Conservation (phyloP, 2,329 filamentous ascomycete species). For the Fusarium acutatum region DNA sequence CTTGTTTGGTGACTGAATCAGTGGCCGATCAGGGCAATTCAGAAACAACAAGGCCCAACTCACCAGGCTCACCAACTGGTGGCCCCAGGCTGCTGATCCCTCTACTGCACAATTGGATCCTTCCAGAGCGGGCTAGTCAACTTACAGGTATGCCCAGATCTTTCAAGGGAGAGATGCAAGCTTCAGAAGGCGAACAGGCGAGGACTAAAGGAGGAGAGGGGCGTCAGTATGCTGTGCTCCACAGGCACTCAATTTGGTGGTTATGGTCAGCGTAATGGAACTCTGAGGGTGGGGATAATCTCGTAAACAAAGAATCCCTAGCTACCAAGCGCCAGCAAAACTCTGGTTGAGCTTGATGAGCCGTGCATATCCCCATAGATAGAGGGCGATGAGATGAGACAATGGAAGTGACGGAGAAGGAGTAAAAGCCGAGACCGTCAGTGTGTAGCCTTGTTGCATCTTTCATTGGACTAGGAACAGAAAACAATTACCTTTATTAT, state of each 20-base stretch:
- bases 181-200: background rate
- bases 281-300: constrained; percentile 28
- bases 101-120: constrained; percentile 1
- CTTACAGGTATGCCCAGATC: constrained; percentile 11
- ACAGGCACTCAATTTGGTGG: constrained; percentile 18
- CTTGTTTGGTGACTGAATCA: constrained; percentile 39
- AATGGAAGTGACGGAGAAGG: constrained; percentile 12
- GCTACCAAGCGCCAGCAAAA: constrained; percentile 5
- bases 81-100: constrained; percentile 22
- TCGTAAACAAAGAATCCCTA: constrained; percentile 15
- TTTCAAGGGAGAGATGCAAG: constrained; percentile 20
- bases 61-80: constrained; percentile 9
- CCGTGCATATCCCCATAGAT: background rate
- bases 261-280: constrained; percentile 34
- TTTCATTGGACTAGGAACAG: background rate
- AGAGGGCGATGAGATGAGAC: constrained; percentile 17
- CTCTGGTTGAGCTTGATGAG: constrained; percentile 10
- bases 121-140: constrained; percentile 21
- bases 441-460: constrained; percentile 5
- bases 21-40: constrained; percentile 33
- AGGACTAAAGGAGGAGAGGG: background rate
- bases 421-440: constrained; percentile 11
- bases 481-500: background rate
- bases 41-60: constrained; percentile 20
- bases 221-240: constrained; percentile 13